Percentiles rank a stretch among this genome's conserved stretches.
These are phyloP conservation scores for Carex littledalei DNA, from an alignment of 176 grass and related monocot species.

Conservation along the genomic window DNA sequence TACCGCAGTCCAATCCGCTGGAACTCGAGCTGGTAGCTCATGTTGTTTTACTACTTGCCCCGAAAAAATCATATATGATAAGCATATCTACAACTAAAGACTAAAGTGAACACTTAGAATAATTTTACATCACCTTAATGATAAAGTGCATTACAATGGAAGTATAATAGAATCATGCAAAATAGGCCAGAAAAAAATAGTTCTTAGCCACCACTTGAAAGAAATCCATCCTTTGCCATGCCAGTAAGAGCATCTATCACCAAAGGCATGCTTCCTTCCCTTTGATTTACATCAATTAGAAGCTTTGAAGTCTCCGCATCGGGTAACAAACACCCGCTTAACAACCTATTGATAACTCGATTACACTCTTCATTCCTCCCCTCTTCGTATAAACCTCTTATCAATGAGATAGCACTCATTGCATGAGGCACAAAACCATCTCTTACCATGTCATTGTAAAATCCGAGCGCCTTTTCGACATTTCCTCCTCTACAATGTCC, in stretches of 20 bases:
- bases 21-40: neutral
- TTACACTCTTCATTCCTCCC: conserved; percentile 14
- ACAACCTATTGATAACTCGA: conserved; percentile 30
- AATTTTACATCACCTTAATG: neutral
- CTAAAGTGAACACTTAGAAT: neutral
- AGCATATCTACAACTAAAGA: neutral
- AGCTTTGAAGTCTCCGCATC: conserved; percentile 46
- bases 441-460: conserved; percentile 60
- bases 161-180: neutral
- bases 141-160: neutral
- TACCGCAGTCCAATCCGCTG: neutral
- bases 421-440: conserved; percentile 57
- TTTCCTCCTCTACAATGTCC: conserved; percentile 70
- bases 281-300: conserved; percentile 38
- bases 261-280: conserved; percentile 62
- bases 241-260: conserved; percentile 42
- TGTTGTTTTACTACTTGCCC: neutral
- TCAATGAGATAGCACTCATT: conserved; percentile 57
- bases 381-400: conserved; percentile 52
- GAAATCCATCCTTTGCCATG: conserved; percentile 77
- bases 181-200: neutral
- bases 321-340: conserved; percentile 39
- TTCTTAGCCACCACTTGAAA: conserved; percentile 31
- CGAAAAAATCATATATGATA: neutral
- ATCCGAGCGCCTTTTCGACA: conserved; percentile 50